These are phyloP conservation scores for Fusarium praegraminearum DNA, from an alignment of 2,329 filamentous ascomycete species.

Conservation along the genomic window DNA sequence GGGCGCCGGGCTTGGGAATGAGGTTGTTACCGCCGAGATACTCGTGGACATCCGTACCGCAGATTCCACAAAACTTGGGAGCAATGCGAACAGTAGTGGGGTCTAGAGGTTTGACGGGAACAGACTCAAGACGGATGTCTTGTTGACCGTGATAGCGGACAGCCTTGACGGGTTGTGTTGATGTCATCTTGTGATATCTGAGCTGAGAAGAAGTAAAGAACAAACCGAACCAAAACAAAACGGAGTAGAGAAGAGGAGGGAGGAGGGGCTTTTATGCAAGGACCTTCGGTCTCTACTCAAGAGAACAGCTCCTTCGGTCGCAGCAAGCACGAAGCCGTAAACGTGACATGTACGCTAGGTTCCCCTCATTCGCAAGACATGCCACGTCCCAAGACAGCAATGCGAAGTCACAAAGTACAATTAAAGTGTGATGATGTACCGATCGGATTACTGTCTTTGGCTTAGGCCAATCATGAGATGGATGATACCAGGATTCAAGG, in stretches of 20 bases:
- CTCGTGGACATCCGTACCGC: slow-evolving; percentile 25
- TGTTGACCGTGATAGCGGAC: slow-evolving; percentile 20
- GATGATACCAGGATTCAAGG: not conserved
- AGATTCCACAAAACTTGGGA: slow-evolving; percentile 17
- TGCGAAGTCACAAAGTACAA: slow-evolving; percentile 27
- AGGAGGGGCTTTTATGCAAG: slow-evolving; percentile 4
- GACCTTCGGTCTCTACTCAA: not conserved
- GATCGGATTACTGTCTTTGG: slow-evolving; percentile 16
- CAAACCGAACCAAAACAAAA: not conserved
- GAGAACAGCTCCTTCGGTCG: not conserved
- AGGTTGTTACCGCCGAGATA: slow-evolving; percentile 27
- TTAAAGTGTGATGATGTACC: slow-evolving; percentile 4
- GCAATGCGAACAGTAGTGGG: slow-evolving; percentile 9
- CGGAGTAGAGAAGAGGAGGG: not conserved
- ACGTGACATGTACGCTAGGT: slow-evolving; percentile 13
- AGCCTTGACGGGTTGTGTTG: slow-evolving; percentile 9
- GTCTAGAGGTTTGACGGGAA: not conserved
- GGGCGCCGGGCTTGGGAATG: slow-evolving; percentile 26
- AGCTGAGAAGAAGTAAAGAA: not conserved
- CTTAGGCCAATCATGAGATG: slow-evolving; percentile 9
- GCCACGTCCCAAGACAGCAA: slow-evolving; percentile 16
- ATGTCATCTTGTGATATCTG: not conserved
- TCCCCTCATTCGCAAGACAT: slow-evolving; percentile 13
- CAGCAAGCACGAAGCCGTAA: not conserved
- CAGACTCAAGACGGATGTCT: slow-evolving; percentile 12